These are phyloP conservation scores for Citrus hindsii DNA, from an alignment of 345 rosid genomes.

Conservation along the genomic window DNA sequence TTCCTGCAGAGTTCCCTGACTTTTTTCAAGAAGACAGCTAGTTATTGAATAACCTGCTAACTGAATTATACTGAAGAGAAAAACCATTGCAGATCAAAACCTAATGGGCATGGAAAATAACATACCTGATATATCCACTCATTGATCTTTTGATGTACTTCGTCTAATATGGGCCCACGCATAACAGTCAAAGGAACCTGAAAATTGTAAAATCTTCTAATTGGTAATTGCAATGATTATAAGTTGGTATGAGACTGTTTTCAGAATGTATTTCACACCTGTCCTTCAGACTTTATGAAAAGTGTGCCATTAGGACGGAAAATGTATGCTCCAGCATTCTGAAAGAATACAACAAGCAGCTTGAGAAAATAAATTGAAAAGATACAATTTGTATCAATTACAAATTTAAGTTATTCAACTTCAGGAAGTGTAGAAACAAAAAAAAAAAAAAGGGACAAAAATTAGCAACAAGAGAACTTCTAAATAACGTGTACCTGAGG, in stretches of 20 bases:
- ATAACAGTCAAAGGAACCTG: conserved; percentile 61
- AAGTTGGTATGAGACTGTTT: background rate
- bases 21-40: background rate
- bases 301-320: conserved; percentile 73
- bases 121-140: conserved; percentile 88
- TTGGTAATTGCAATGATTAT: conserved; percentile 5
- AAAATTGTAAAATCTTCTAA: conserved; percentile 5
- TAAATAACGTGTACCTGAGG: conserved; percentile 59
- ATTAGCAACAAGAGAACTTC: conserved; percentile 6
- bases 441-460: background rate
- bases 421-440: background rate
- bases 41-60: background rate
- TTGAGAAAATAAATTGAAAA: background rate
- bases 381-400: background rate
- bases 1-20: conserved; percentile 1
- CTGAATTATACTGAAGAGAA: background rate
- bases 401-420: conserved; percentile 6
- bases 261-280: conserved; percentile 42
- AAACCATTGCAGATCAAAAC: background rate
- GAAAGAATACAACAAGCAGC: background rate
- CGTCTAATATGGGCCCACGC: conserved; percentile 80
- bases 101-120: conserved; percentile 3
- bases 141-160: conserved; percentile 69
- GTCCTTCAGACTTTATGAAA: conserved; percentile 43
- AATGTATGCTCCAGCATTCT: conserved; percentile 72